These are phyloP conservation scores for Cercophora newfieldiana DNA, from an alignment of 495 filamentous ascomycete genomes.

Conservation along the genomic window DNA sequence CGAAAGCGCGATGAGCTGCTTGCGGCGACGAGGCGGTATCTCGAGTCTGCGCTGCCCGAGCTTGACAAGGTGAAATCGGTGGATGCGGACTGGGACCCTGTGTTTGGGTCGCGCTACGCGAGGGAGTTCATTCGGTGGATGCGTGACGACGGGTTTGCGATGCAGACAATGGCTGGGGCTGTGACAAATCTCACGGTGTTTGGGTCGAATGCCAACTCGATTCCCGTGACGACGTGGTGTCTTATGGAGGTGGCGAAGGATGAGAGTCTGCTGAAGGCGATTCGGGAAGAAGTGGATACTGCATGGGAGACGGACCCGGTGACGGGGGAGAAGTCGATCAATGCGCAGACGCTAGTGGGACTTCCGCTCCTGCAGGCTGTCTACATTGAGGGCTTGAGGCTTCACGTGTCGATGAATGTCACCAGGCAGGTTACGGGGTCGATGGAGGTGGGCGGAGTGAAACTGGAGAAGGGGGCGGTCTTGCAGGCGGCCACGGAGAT, in stretches of 20 bases:
- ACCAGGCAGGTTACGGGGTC: constrained; percentile 25
- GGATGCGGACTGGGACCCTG: constrained; percentile 1
- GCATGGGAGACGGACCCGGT: constrained; percentile 15
- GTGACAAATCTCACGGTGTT: not conserved
- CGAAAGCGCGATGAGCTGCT: not conserved
- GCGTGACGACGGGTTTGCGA: not conserved
- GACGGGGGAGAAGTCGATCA: constrained; percentile 13
- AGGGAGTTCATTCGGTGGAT: not conserved
- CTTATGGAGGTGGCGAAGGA: constrained; percentile 33
- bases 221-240: constrained; percentile 31
- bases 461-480: constrained; percentile 24
- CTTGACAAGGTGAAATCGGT: not conserved
- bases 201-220: constrained; percentile 32
- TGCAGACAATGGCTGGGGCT: not conserved
- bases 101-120: constrained; percentile 4
- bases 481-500: constrained; percentile 31
- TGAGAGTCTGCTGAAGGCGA: constrained; percentile 18
- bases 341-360: constrained; percentile 29
- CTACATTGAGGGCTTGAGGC: constrained; percentile 40
- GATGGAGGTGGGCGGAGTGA: constrained; percentile 25
- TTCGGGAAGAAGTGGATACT: constrained; percentile 25
- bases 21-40: not conserved
- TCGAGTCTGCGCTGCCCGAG: not conserved
- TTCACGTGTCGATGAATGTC: constrained; percentile 35
- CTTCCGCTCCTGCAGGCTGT: constrained; percentile 42